A percentile compares a stretch with the other conserved stretches of the same genome.
phyloP scores from a whole-genome alignment of 108 stramenopile species.

The Seminavis robusta region DNA sequence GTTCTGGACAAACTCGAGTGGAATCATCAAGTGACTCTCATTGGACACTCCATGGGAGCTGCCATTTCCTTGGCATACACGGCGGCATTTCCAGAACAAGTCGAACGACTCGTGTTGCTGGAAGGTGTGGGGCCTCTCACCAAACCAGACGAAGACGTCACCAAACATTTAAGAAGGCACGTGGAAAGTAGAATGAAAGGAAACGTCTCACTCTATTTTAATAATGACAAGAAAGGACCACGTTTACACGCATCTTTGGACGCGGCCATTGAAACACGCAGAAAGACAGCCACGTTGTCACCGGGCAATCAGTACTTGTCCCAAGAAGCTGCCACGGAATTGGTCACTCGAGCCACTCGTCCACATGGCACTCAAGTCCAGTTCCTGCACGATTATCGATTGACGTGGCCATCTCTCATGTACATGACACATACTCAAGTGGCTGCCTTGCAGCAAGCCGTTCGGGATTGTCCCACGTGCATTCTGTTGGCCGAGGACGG shows the following conservation, averaged over 20 bases:
- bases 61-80: constrained; percentile 46
- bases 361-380: not conserved
- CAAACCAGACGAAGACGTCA: constrained; percentile 33
- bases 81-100: constrained; percentile 66
- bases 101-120: constrained; percentile 40
- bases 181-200: constrained; percentile 7
- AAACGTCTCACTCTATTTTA: too few species aligned
- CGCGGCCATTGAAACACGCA: constrained; percentile 35
- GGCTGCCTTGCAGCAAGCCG: constrained; percentile 29
- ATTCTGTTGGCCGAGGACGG: constrained; percentile 54
- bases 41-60: constrained; percentile 76
- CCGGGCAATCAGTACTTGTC: constrained; percentile 62
- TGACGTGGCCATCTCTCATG: constrained; percentile 62
- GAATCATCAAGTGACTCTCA: constrained; percentile 30
- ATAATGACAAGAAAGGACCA: constrained; percentile 2
- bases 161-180: constrained; percentile 44
- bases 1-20: constrained; percentile 37
- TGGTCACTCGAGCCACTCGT: constrained; percentile 44
- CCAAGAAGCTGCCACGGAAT: constrained; percentile 49
- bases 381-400: constrained; percentile 65
- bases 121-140: constrained; percentile 63
- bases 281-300: constrained; percentile 41
- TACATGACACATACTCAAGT: constrained; percentile 56
- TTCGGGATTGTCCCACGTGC: constrained; percentile 37
- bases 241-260: constrained; percentile 32